Conservation (phyloP, 2,329 filamentous ascomycete genomes). For the Aspergillus awamori region DNA sequence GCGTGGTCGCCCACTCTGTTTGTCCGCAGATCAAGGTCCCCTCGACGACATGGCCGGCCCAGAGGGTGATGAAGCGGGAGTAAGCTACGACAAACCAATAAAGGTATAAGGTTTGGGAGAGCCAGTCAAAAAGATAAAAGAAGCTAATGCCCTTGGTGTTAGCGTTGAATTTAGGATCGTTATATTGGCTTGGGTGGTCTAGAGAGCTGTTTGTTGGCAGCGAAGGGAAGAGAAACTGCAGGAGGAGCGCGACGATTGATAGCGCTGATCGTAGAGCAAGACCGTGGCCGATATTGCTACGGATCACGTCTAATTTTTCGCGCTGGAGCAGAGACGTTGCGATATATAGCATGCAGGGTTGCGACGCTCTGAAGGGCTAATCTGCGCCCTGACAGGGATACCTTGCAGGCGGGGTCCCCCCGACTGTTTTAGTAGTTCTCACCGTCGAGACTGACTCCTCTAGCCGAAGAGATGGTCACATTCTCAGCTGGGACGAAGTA, state of each 20-base stretch:
- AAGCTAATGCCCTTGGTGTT: not conserved
- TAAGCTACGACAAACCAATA: not conserved
- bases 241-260: not conserved
- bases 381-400: conserved; percentile 2
- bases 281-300: not conserved
- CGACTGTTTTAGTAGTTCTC: not conserved
- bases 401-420: not conserved
- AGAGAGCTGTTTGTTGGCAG: not conserved
- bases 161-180: not conserved
- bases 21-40: not conserved
- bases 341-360: conserved; percentile 1
- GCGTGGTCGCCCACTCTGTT: not conserved
- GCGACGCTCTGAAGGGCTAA: not conserved
- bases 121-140: not conserved
- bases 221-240: not conserved
- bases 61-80: not conserved
- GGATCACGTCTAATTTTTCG: not conserved
- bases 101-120: too few relatives aligned
- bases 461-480: not conserved
- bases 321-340: not conserved
- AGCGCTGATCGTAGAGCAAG: not conserved
- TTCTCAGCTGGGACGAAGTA: conserved; percentile 2
- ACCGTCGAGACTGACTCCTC: not conserved
- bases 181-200: not conserved
- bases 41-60: not conserved